phyloP scores from a whole-genome alignment of 2,329 filamentous ascomycete species.

The Trichoderma semiorbis region DNA sequence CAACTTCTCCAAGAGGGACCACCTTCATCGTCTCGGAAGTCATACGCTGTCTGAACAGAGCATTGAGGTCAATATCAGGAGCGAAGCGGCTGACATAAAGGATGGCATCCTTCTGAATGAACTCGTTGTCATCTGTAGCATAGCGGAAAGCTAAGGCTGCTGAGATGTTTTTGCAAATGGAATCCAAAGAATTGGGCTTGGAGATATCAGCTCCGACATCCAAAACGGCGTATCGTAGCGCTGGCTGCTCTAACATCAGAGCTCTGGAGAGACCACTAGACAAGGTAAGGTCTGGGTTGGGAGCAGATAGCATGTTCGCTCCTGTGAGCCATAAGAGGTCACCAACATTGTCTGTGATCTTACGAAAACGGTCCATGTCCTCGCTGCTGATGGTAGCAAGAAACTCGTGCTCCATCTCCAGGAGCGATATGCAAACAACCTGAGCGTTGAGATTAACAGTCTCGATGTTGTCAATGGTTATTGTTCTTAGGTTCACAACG shows the following conservation, averaged over 20 bases:
- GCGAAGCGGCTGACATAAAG: slow-evolving; percentile 25
- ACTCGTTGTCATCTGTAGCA: background rate
- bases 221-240: background rate
- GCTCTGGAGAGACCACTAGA: background rate
- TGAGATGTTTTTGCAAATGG: background rate
- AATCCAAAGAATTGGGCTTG: background rate
- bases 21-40: background rate
- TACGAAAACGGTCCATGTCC: slow-evolving; percentile 4
- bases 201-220: background rate
- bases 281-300: slow-evolving; percentile 1
- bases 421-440: background rate
- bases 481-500: background rate
- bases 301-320: slow-evolving; percentile 6
- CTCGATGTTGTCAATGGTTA: background rate
- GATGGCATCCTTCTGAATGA: slow-evolving; percentile 5
- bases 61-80: slow-evolving; percentile 24
- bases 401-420: slow-evolving; percentile 4
- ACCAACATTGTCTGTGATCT: background rate
- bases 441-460: background rate
- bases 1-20: background rate
- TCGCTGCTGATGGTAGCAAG: slow-evolving; percentile 1
- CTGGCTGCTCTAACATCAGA: background rate
- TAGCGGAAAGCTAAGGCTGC: background rate
- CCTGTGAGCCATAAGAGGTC: background rate
- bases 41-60: slow-evolving; percentile 20